Percentiles rank a stretch among this genome's conserved stretches.
phyloP scores from a whole-genome alignment of 2,329 filamentous ascomycete species.

The Xylogone sp. region DNA sequence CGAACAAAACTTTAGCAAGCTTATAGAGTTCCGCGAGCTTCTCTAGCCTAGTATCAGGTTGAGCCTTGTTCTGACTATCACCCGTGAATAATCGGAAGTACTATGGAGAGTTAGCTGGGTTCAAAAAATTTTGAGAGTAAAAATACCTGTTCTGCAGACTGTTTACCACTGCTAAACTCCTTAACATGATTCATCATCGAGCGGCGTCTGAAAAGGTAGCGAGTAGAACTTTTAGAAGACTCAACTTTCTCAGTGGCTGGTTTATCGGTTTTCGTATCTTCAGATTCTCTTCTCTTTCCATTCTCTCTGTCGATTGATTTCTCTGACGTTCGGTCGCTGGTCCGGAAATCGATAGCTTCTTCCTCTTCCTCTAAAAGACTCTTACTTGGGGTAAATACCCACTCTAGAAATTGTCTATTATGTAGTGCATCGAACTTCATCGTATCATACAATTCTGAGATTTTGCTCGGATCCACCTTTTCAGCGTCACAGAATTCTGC shows the following conservation, averaged over 20 bases:
- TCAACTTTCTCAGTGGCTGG: conserved; percentile 20
- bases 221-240: conserved; percentile 24
- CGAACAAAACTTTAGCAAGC: conserved; percentile 90
- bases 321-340: background rate
- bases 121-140: conserved; percentile 7
- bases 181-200: conserved; percentile 55
- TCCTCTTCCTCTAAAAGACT: conserved; percentile 71
- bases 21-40: conserved; percentile 91
- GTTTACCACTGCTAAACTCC: conserved; percentile 34
- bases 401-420: conserved; percentile 93
- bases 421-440: conserved; percentile 99
- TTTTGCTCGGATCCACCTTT: conserved; percentile 98
- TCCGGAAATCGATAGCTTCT: conserved; percentile 27
- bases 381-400: conserved; percentile 88
- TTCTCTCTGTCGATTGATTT: conserved; percentile 21
- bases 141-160: conserved; percentile 42
- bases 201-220: conserved; percentile 55
- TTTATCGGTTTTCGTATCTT: conserved; percentile 16
- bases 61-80: conserved; percentile 68
- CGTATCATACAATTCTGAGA: conserved; percentile 96
- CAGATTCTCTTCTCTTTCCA: conserved; percentile 17
- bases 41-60: conserved; percentile 79
- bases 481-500: conserved; percentile 94
- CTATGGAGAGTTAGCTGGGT: conserved; percentile 36
- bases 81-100: conserved; percentile 93